Percentiles rank a stretch among this genome's conserved stretches.
Evolutionary conservation across 768 basidiomycete species (phyloP).

Genomic region (Roridomyces roridus): DNA sequence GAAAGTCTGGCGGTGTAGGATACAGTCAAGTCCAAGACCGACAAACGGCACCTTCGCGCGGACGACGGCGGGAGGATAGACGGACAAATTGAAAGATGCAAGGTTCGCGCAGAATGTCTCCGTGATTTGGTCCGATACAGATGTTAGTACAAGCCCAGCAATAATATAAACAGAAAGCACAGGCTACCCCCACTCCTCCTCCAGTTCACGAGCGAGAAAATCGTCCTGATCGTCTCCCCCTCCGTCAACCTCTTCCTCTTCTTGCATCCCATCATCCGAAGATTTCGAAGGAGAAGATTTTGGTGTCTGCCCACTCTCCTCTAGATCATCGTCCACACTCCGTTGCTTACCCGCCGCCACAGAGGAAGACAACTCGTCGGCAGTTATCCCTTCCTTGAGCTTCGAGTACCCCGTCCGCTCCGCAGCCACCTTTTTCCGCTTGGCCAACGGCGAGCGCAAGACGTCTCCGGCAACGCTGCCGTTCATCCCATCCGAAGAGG

Average conservation of each 20-base stretch:
- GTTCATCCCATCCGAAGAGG: slow-evolving; percentile 59
- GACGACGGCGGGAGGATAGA: too few species aligned
- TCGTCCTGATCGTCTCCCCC: slow-evolving; percentile 72
- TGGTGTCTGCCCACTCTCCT: slow-evolving; percentile 22
- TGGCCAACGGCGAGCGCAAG: slow-evolving; percentile 74
- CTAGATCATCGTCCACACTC: slow-evolving; percentile 16
- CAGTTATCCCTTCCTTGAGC: slow-evolving; percentile 70
- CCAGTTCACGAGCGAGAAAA: slow-evolving; percentile 81
- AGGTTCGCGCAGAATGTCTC: too few species aligned
- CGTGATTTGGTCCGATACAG: too few species aligned
- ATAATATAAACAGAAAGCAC: background rate
- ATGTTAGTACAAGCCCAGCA: too few species aligned
- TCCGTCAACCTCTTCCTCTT: slow-evolving; percentile 50
- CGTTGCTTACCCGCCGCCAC: slow-evolving; percentile 20
- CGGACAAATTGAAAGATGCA: too few species aligned
- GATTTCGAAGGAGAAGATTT: slow-evolving; percentile 4
- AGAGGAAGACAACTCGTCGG: slow-evolving; percentile 49
- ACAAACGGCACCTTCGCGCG: too few species aligned
- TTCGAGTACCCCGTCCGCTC: slow-evolving; percentile 70
- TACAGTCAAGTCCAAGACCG: too few species aligned
- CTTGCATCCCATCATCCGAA: slow-evolving; percentile 43
- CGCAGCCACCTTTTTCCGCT: slow-evolving; percentile 77
- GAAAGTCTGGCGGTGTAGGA: too few species aligned
- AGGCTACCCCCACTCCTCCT: slow-evolving; percentile 76
- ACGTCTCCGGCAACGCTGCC: slow-evolving; percentile 43